Base-by-base conservation (phyloP, 2,329 filamentous ascomycete genomes). In the Pseudopithomyces chartarum region DNA sequence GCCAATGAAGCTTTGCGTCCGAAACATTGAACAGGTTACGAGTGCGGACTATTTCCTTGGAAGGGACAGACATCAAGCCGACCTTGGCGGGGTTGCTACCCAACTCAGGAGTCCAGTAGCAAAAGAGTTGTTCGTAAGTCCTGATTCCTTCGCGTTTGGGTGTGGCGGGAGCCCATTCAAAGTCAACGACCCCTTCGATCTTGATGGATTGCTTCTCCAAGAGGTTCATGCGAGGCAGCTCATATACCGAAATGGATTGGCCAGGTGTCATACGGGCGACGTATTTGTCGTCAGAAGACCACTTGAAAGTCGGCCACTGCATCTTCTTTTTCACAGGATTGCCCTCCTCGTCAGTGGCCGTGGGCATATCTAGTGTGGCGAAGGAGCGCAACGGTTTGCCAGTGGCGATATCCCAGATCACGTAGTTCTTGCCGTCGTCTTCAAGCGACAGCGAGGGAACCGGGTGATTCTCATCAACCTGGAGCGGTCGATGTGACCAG, bases 281-380 rank as follows among this genome's bases (percentile, higher is more conserved):
- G 76, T 97, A 99, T 78, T 96, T 95, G 80, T 97, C 92, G 73
- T 99, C 95, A 2, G 95, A 84, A 29, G 95, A 98, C 95, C 95
- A 99, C 82, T 99, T 99, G 87, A 99, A 99, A 2, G 94, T 93
- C 22, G 95, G 95, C 95, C 95, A 99, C 73, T 95, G 91, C 68
- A 96, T 87, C 85, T 97, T 97, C 78, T 92, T 91, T 84, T 96
- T 96, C 63, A 85, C 80, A 29, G 86, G 85, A 58, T 86, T 82
- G 59, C 86, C 86, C 36, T 88, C 85, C 36, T 82, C 82, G 54
- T 88, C 87, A 48, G 77, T 79, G 47, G 85, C 82, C 63, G 84
- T 85, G 29, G 90, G 87, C 13, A 91, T 80, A 65, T 99, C 95
- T 62, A 97, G 85, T 66, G 94, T 96, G 61, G 91, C 88, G 74